Base-by-base conservation (phyloP, 2,329 filamentous ascomycete species). In the Pestalotiopsis sp. region DNA sequence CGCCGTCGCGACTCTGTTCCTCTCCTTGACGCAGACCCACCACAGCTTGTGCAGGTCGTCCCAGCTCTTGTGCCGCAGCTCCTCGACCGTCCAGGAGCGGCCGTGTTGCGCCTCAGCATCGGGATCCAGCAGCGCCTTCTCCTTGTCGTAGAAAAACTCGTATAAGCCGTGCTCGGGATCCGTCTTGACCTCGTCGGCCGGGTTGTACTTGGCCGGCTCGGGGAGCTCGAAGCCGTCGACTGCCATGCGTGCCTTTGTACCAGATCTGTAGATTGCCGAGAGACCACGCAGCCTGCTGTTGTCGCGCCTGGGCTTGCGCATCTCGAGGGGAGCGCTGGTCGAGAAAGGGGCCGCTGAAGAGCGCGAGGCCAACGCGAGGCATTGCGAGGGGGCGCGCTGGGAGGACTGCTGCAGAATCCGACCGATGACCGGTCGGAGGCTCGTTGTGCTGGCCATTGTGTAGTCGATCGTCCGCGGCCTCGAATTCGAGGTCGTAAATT, bases 1-100 rank as follows among this genome's bases (percentile, higher is more conserved):
- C 73, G 92, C 90, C 38, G 97, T 98, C n/a, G 90, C 86, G 74
- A 98, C 89, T 73, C 93, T 89, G 82, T 99, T 99, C 75, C 93
- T 87, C 83, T 99, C 96, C 83, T 93, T 94, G 70, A 92, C 88
- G 79, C 96, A 98, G 67, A 94, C 88, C 94, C 95, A 99, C 94
- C 95, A 99, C 77, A 99, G 86, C 70, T 86, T 85, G 81, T 98
- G 95, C 75, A 99, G 83, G 80, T 98, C 95, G 70, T 97, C 93
- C 93, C 94, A 99, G 71, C 92, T 94, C 83, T 98, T 98, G 71
- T 88, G 86, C 71, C 95, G 88, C 76, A 99, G 85, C 83, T 99
- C 96, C 81, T 93, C 89, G 7, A 93, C 90, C 12, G 87, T 90
- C 96, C 96, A 99, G 36, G 90, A 85, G 66, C 96, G 89, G 17